phyloP scores from a whole-genome alignment of 2,329 filamentous ascomycete species.

The Fragosphaeria purpurea region DNA sequence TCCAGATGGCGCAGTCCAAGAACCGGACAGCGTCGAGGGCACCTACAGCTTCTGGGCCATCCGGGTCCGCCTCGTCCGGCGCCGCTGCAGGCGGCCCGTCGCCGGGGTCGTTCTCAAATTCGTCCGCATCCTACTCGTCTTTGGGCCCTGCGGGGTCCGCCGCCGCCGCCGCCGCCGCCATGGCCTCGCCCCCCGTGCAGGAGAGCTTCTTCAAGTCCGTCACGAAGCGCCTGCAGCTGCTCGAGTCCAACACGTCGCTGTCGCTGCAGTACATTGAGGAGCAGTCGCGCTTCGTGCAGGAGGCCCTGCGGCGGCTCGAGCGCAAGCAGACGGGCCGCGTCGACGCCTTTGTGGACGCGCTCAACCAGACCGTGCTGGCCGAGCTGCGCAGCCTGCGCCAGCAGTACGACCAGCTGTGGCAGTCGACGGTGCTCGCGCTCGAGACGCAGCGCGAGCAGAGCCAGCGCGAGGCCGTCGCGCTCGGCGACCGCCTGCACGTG shows the following conservation, averaged over 20 bases:
- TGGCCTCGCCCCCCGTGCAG: slow-evolving; percentile 72
- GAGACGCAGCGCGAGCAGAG: slow-evolving; percentile 81
- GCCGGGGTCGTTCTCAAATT: slow-evolving; percentile 19
- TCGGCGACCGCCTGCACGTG: slow-evolving; percentile 70
- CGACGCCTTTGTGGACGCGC: slow-evolving; percentile 64
- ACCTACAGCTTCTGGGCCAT: no score
- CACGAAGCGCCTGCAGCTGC: slow-evolving; percentile 79
- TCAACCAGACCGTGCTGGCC: slow-evolving; percentile 79
- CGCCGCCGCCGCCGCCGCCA: slow-evolving; percentile 22
- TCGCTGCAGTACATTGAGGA: slow-evolving; percentile 95
- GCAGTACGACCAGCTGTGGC: slow-evolving; percentile 95
- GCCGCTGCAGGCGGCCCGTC: slow-evolving; percentile 13
- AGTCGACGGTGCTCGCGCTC: slow-evolving; percentile 84
- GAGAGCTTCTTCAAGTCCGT: slow-evolving; percentile 98
- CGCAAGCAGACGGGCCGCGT: slow-evolving; percentile 80
- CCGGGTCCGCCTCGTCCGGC: no score
- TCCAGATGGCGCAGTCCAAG: slow-evolving; percentile 11
- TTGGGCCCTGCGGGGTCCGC: slow-evolving; percentile 12
- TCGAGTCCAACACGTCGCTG: slow-evolving; percentile 86
- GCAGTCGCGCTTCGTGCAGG: slow-evolving; percentile 80
- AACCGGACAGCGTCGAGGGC: slow-evolving; percentile 16
- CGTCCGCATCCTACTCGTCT: no score
- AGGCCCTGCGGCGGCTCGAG: slow-evolving; percentile 78
- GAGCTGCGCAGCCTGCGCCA: slow-evolving; percentile 70
- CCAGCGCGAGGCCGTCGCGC: slow-evolving; percentile 70